These are phyloP conservation scores for Asclepias syriaca DNA, from an alignment of 257 asterid species.

Conservation along the genomic window DNA sequence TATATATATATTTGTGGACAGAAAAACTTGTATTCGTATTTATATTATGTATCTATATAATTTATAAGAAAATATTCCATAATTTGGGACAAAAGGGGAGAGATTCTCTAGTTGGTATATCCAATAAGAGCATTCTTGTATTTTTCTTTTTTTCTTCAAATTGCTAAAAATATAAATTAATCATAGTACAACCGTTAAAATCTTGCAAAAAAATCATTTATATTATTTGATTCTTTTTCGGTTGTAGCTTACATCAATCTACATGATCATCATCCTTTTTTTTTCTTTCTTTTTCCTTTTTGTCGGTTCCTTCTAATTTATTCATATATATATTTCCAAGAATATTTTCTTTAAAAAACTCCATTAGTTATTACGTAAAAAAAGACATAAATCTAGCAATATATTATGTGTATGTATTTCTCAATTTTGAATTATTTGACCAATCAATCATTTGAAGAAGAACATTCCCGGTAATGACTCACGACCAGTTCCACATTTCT, in stretches of 20 bases:
- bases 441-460: neutral
- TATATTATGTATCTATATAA: neutral
- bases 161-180: neutral
- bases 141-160: neutral
- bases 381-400: neutral
- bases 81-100: neutral
- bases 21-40: neutral
- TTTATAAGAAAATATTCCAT: neutral
- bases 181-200: slow-evolving; percentile 4
- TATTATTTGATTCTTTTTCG: slow-evolving; percentile 17
- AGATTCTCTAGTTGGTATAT: slow-evolving; percentile 20
- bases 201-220: slow-evolving; percentile 18
- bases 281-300: neutral
- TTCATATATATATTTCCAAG: too few species aligned
- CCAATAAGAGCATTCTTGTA: slow-evolving; percentile 10
- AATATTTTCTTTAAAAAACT: too few species aligned
- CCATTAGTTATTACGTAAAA: too few species aligned
- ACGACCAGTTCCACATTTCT: neutral
- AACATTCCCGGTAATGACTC: neutral
- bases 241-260: slow-evolving; percentile 3
- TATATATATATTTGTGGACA: too few species aligned
- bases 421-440: slow-evolving; percentile 10
- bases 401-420: neutral
- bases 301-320: neutral
- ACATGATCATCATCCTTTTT: slow-evolving; percentile 13